Conservation (phyloP, 192 early-diverging fungal species). For the Backusella luteola region DNA sequence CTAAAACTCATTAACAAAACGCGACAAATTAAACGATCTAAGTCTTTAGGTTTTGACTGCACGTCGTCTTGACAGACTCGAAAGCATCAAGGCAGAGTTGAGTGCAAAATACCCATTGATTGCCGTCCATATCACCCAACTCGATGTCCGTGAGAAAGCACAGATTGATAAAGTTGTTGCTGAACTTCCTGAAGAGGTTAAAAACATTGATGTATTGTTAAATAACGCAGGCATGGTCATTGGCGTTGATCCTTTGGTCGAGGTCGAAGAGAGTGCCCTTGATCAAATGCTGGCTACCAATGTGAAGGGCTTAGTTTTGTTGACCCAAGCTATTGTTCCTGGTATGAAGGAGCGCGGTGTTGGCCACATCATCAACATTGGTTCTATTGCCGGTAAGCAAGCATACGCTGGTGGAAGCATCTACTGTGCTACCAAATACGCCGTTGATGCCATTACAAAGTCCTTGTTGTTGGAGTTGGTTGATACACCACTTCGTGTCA, state of each 20-base stretch:
- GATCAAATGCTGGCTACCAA: slow-evolving; percentile 73
- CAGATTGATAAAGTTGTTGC: slow-evolving; percentile 48
- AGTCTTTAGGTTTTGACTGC: slow-evolving; percentile 54
- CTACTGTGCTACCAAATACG: slow-evolving; percentile 75
- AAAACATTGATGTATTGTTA: slow-evolving; percentile 76
- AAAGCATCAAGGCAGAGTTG: slow-evolving; percentile 53
- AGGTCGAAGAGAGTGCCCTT: slow-evolving; percentile 21
- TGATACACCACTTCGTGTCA: slow-evolving; percentile 68
- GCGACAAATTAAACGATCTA: neutral
- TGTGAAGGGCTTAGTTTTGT: slow-evolving; percentile 84
- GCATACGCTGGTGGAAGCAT: slow-evolving; percentile 72
- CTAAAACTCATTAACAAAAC: neutral
- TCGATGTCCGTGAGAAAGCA: slow-evolving; percentile 70
- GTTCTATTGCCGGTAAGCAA: slow-evolving; percentile 70
- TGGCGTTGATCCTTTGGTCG: slow-evolving; percentile 59
- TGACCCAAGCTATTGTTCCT: slow-evolving; percentile 75
- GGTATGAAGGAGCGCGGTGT: slow-evolving; percentile 65
- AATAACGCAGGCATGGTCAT: slow-evolving; percentile 84
- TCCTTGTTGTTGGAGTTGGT: slow-evolving; percentile 76
- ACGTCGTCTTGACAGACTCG: slow-evolving; percentile 63
- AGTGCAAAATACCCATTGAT: slow-evolving; percentile 43
- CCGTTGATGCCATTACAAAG: slow-evolving; percentile 78
- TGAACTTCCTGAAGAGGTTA: slow-evolving; percentile 53
- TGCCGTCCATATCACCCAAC: slow-evolving; percentile 55
- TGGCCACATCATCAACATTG: slow-evolving; percentile 87